Conservation (phyloP, 208 protist genomes). For the Trypanosoma melophagium region DNA sequence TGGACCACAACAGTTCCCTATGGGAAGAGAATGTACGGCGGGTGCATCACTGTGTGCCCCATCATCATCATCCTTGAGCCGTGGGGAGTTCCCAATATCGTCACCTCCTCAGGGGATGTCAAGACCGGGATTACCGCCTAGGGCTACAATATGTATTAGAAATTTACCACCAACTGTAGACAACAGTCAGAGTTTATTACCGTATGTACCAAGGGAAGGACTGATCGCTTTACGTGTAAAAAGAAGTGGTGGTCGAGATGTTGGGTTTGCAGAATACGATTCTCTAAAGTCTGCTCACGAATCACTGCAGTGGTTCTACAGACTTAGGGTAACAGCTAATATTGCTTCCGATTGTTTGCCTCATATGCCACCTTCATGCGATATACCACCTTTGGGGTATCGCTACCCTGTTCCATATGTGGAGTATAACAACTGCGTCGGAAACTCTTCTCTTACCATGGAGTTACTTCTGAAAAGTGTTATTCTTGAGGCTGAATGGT, state of each 20-base stretch:
- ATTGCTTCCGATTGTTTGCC: slow-evolving; percentile 26
- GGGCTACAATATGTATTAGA: slow-evolving; percentile 52
- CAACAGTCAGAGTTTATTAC: slow-evolving; percentile 39
- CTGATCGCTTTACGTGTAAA: slow-evolving; percentile 47
- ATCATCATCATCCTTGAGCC: background rate
- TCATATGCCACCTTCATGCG: background rate
- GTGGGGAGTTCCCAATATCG: background rate
- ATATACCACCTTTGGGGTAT: background rate
- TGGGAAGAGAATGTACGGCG: slow-evolving; percentile 3
- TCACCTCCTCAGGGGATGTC: background rate
- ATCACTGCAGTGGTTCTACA: slow-evolving; percentile 56
- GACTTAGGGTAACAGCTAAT: slow-evolving; percentile 23
- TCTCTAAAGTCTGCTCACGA: slow-evolving; percentile 27
- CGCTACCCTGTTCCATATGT: slow-evolving; percentile 36
- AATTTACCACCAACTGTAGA: slow-evolving; percentile 40
- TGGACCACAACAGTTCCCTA: no score
- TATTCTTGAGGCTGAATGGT: slow-evolving; percentile 43
- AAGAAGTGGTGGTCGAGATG: slow-evolving; percentile 36
- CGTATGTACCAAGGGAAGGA: slow-evolving; percentile 55
- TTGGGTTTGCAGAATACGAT: slow-evolving; percentile 66
- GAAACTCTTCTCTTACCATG: slow-evolving; percentile 22
- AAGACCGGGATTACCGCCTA: background rate
- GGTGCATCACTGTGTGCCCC: background rate
- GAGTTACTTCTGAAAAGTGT: slow-evolving; percentile 36
- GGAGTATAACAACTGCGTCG: slow-evolving; percentile 22